Conservation (phyloP, 306 rosid species). For the Rubus idaeus region DNA sequence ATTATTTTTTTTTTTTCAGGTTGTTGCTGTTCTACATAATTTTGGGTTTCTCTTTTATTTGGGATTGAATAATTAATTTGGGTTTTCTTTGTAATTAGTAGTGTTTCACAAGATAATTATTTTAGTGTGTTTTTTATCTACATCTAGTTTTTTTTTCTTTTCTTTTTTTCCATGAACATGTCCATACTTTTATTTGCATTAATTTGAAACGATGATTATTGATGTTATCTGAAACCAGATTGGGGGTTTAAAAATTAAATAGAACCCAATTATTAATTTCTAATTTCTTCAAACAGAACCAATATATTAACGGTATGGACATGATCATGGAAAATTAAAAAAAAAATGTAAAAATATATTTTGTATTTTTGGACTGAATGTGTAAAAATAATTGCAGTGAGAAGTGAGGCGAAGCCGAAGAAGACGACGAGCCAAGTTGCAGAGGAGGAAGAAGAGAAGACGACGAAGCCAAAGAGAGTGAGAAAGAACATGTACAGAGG, state of each 20-base stretch:
- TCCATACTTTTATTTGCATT: neutral
- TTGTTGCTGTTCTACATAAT: neutral
- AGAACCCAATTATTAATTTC: neutral
- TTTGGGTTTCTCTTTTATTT: neutral
- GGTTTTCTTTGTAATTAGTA: neutral
- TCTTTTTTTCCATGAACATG: neutral
- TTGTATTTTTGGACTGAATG: too few relatives aligned
- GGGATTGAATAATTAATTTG: neutral
- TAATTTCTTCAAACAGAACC: too few relatives aligned
- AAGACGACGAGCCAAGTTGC: neutral
- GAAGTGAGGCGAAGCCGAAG: constrained; percentile 1
- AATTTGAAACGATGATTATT: neutral
- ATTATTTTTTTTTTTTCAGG: neutral
- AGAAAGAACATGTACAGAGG: constrained; percentile 86
- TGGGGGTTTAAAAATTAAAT: neutral
- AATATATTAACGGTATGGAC: too few relatives aligned
- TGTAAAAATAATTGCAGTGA: neutral
- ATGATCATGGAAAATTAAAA: too few relatives aligned
- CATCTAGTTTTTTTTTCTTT: neutral
- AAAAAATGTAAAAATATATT: too few relatives aligned
- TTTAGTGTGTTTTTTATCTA: neutral
- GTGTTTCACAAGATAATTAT: neutral
- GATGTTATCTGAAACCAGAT: neutral
- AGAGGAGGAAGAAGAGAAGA: neutral
- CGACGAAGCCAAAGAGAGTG: neutral